These are phyloP conservation scores for Yamadazyma phyllophila DNA, from an alignment of 805 yeast genomes.

Conservation along the genomic window DNA sequence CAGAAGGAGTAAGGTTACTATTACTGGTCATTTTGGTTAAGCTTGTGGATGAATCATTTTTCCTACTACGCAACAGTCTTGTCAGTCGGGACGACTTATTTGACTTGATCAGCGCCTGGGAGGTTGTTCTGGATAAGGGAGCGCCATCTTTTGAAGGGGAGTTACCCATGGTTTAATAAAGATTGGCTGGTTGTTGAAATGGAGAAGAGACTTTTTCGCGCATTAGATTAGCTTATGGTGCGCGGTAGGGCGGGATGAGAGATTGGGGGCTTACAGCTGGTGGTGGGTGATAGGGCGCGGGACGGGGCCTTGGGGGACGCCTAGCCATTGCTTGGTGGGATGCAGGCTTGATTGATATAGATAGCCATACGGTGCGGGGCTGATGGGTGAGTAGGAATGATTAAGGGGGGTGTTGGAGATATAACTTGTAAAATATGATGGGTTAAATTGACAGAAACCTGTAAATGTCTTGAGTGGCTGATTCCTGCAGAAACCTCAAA, in stretches of 20 bases:
- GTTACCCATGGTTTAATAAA: constrained; percentile 45
- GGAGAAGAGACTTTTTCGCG: constrained; percentile 6
- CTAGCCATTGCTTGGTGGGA: too few species aligned
- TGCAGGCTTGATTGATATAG: too few species aligned
- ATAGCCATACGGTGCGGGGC: too few species aligned
- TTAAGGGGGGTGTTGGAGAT: too few species aligned
- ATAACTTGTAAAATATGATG: too few species aligned
- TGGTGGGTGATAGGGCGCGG: background rate
- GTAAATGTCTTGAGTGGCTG: too few species aligned
- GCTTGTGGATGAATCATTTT: constrained; percentile 12
- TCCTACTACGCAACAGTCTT: constrained; percentile 8
- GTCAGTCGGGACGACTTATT: constrained; percentile 13
- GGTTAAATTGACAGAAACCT: too few species aligned
- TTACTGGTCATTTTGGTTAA: constrained; percentile 16
- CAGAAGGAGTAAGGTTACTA: constrained; percentile 1
- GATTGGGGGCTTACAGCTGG: background rate
- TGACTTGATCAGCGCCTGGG: constrained; percentile 46
- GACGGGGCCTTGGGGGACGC: background rate
- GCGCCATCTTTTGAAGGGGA: constrained; percentile 46
- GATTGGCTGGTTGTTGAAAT: constrained; percentile 4
- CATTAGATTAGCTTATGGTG: background rate
- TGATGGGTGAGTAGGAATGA: too few species aligned
- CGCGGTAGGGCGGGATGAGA: constrained; percentile 1
- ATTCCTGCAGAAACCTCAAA: background rate
- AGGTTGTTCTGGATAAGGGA: constrained; percentile 56